Base-by-base conservation (phyloP, 192 early-diverging fungal species). In the Entomortierella chlamydospora region DNA sequence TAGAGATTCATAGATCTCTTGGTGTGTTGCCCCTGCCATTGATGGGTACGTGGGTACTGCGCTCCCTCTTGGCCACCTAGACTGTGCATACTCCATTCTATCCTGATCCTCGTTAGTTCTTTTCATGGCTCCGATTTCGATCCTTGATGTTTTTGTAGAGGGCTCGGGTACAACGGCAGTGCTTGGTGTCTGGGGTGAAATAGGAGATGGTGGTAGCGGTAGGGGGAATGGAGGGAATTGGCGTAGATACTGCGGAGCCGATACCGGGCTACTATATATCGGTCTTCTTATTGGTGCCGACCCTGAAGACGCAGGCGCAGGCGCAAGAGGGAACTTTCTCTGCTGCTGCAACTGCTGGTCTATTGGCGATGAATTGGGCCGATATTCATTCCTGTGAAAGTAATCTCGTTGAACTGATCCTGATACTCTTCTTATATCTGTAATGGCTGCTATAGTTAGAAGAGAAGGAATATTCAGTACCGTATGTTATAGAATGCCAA, bases 1-100 rank as follows among this genome's bases (percentile, higher is more conserved):
- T n/a, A 64, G 26, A 12, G 29, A 23, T 0, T 64, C 62, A 45
- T 64, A 64, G 8, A 64, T 64, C 8, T 31, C 62, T 11, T 53
- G 29, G 5, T 64, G 62, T 1, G 26, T 22, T 13, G 22, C 49
- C 2, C 29, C n/a, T 11, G 49, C 0, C n/a, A 49, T 61, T 7
- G 42, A 26, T 43, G 11, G 29, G 5, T 29, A 39, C 8, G 6
- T 45, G 5, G 34, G 41, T 6, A 26, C 28, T 6, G 39, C 1
- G 55, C 31, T 18, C 2, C 11, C 17, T 28, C 17, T 34, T 57
- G 29, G 30, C 11, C 4, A 6, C 3, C 4, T 26, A 23, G 25
- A n/a, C 10, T 37, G 34, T 37, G 34, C 5, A 37, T 10, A 7
- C 10, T 37, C 34, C 4, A 37, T 10, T 37, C 5, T 37, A 37